phyloP scores from a whole-genome alignment of 805 yeast genomes.

The Barnettozyma pratensis region DNA sequence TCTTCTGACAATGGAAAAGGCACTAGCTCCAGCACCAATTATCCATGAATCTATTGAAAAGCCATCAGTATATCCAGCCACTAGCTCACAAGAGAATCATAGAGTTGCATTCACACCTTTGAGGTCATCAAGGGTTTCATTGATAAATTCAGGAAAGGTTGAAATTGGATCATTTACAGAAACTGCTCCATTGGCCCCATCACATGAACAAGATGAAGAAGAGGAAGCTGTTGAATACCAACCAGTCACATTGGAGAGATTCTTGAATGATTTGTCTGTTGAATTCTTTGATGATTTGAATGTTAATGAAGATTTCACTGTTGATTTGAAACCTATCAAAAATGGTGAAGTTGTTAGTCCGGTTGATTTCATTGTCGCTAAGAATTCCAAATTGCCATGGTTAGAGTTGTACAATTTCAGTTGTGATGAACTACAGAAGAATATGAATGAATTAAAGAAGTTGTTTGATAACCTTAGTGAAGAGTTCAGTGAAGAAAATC shows the following conservation, averaged over 20 bases:
- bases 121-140: constrained; percentile 15
- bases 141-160: constrained; percentile 12
- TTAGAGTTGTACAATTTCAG: constrained; percentile 24
- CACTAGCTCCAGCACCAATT: neutral
- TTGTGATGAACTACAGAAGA: constrained; percentile 24
- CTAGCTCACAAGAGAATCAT: constrained; percentile 11
- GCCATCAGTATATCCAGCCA: neutral
- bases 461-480: constrained; percentile 21
- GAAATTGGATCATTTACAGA: constrained; percentile 14
- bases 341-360: neutral
- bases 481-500: constrained; percentile 24
- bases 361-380: constrained; percentile 20
- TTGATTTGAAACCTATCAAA: constrained; percentile 11
- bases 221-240: constrained; percentile 13
- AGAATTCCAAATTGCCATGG: constrained; percentile 22
- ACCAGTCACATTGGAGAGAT: constrained; percentile 22
- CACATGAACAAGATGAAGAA: constrained; percentile 15
- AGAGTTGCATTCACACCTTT: constrained; percentile 24
- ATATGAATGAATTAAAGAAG: constrained; percentile 20
- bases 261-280: constrained; percentile 21
- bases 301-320: constrained; percentile 20
- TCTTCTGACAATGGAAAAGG: neutral
- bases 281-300: constrained; percentile 25
- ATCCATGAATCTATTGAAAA: neutral
- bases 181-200: constrained; percentile 20